Base-by-base conservation (phyloP, 2,329 filamentous ascomycete genomes). In the Fusarium scirpi region DNA sequence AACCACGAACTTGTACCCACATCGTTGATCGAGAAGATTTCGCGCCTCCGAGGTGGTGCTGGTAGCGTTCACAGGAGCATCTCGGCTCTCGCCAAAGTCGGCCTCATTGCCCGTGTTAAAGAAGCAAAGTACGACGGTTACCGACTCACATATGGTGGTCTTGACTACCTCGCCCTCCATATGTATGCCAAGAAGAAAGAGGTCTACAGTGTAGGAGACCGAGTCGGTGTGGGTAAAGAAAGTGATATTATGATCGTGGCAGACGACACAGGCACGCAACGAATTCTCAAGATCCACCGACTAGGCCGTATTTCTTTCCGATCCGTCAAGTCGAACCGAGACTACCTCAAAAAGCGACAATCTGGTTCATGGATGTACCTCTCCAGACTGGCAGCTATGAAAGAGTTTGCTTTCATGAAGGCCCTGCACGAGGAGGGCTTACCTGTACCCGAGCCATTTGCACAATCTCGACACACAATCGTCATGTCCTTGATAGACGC, bases 111-210 rank as follows among this genome's bases (percentile, higher is more conserved):
- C 46, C 92, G 92, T 74, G 90, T 97, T 74, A 97, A 97, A 81
- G 97, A 98, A 80, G 93, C 95, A 69, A 95, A 94, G 80, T 99
- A 99, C 82, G 96, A 99, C 77, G 96, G 96, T 67, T 99, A 99
- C 83, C 91, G 97, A 56, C 87, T 99, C 58, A 97, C 95, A 9
- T 99, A 99, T 79, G 96, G 96, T 75, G 96, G 96, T 4, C 90
- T 98, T 49, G 96, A 99, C 83, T 99, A 99, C 81, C 90, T 99
- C n/a, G 94, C 96, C 18, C 87, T 99, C 57, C 94, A 98, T 82
- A 90, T 94, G 1, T 91, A 98, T 79, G 91, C 94, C 62, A 92
- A 92, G 75, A 86, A 90, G 70, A 91, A 92, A 74, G 88, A 87
- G 59, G 88, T 98, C 43, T 98, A 97, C 86, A 97, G 93, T 73